Percentiles rank a stretch among this genome's conserved stretches.
These are phyloP conservation scores for Yamadazyma buinensis DNA, from an alignment of 1,139 yeast genomes.

Conservation along the genomic window DNA sequence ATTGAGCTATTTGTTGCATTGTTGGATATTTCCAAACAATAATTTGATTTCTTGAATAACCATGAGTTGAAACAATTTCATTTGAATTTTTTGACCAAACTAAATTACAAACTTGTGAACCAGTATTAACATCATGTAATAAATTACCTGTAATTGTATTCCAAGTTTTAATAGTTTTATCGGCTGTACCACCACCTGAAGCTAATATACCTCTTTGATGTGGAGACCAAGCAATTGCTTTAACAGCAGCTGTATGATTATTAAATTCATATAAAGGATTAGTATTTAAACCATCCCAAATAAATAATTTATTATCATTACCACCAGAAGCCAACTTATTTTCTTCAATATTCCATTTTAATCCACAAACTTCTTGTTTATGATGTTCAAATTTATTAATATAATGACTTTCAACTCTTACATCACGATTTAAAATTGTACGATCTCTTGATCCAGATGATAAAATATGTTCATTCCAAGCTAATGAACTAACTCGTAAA, in stretches of 20 bases:
- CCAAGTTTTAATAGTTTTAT: slow-evolving; percentile 88
- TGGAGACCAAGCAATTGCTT: slow-evolving; percentile 97
- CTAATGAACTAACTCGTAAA: slow-evolving; percentile 77
- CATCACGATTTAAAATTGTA: slow-evolving; percentile 84
- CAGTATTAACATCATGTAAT: slow-evolving; percentile 80
- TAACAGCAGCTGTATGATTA: slow-evolving; percentile 93
- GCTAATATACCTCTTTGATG: slow-evolving; percentile 93
- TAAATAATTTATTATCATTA: slow-evolving; percentile 78
- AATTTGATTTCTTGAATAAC: slow-evolving; percentile 86
- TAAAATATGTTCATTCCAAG: slow-evolving; percentile 92
- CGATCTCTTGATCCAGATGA: slow-evolving; percentile 88
- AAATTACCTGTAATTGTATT: slow-evolving; percentile 77
- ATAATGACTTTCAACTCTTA: slow-evolving; percentile 80
- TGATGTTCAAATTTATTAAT: slow-evolving; percentile 71
- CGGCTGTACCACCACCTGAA: slow-evolving; percentile 97
- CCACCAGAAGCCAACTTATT: slow-evolving; percentile 91
- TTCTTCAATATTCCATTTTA: slow-evolving; percentile 89
- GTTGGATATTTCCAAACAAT: slow-evolving; percentile 94
- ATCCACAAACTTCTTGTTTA: slow-evolving; percentile 94
- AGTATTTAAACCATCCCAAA: slow-evolving; percentile 81
- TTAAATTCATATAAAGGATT: slow-evolving; percentile 70
- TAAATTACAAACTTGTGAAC: slow-evolving; percentile 93
- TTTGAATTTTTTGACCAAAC: slow-evolving; percentile 91
- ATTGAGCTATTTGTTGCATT: slow-evolving; percentile 88
- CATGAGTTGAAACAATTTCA: slow-evolving; percentile 93